phyloP scores from a whole-genome alignment of 139 green algal genomes.

The Chlamydomonas incerta region DNA sequence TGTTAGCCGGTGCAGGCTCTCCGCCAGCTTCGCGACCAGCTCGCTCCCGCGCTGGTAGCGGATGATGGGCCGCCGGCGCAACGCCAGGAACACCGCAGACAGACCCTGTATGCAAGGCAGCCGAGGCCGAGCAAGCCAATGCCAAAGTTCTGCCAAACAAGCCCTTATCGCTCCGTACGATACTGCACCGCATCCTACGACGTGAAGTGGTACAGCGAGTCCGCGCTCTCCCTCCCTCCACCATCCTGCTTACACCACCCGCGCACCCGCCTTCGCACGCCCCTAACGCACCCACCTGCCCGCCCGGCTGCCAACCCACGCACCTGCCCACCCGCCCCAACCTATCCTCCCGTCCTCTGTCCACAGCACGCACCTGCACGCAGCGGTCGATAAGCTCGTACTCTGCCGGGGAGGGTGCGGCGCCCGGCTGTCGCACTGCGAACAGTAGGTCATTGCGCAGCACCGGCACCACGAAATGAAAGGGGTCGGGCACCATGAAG shows the following conservation, averaged over 20 bases:
- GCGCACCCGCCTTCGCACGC: no score
- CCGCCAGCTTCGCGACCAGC: slow-evolving; percentile 73
- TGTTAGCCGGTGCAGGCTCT: slow-evolving; percentile 79
- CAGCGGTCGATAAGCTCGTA: slow-evolving; percentile 72
- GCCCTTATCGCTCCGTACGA: no score
- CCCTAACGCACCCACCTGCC: no score
- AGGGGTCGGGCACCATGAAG: slow-evolving; percentile 69
- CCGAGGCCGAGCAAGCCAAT: neutral
- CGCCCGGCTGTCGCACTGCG: slow-evolving; percentile 23
- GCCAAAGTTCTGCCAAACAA: no score
- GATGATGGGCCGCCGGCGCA: slow-evolving; percentile 84
- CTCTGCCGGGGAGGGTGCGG: slow-evolving; percentile 45
- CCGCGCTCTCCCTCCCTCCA: neutral
- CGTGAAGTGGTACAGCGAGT: neutral
- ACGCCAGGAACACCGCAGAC: slow-evolving; percentile 81
- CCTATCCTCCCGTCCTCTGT: neutral
- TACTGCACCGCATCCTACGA: no score
- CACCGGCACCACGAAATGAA: slow-evolving; percentile 88
- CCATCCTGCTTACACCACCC: no score
- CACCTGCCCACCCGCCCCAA: no score
- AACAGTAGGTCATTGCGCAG: slow-evolving; percentile 65
- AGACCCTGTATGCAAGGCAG: slow-evolving; percentile 69
- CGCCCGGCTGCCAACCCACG: no score
- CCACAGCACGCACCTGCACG: slow-evolving; percentile 62
- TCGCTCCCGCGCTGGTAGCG: slow-evolving; percentile 86